A percentile compares a stretch with the other conserved stretches of the same genome.
Conservation (phyloP, 495 filamentous ascomycete genomes). For the Cladorrhinum samala region DNA sequence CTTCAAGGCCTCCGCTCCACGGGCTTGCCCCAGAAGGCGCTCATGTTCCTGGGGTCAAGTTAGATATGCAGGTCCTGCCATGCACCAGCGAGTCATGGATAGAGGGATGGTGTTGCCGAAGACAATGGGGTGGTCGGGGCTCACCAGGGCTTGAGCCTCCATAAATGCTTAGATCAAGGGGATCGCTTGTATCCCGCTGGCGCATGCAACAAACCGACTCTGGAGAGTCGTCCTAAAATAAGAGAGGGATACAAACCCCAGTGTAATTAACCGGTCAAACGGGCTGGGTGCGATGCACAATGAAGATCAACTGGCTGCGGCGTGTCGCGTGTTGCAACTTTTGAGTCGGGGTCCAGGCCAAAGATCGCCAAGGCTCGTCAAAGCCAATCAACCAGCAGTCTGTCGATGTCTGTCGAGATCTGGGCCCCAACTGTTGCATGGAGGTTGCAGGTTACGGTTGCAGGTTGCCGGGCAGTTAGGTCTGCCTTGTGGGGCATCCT, state of each 20-base stretch:
- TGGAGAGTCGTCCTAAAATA: too few species aligned
- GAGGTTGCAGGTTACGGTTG: too few species aligned
- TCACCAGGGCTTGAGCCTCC: conserved; percentile 23
- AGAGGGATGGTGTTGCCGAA: background rate
- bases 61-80: too few species aligned
- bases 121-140: background rate
- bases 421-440: background rate
- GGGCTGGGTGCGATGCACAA: background rate
- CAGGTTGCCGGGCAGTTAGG: background rate
- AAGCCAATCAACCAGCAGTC: background rate
- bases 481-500: background rate
- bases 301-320: background rate
- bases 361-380: conserved; percentile 3
- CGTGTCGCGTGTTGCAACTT: too few species aligned
- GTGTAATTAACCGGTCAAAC: background rate
- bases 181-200: background rate
- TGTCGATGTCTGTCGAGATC: background rate
- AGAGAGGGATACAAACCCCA: background rate
- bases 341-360: background rate
- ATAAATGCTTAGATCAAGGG: conserved; percentile 7
- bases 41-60: conserved; percentile 53
- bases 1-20: conserved; percentile 61
- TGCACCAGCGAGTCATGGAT: background rate
- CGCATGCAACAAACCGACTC: too few species aligned
- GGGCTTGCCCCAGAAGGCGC: conserved; percentile 45